Base-by-base conservation (phyloP, 2,329 filamentous ascomycete species). In the Ceratocystis variospora region DNA sequence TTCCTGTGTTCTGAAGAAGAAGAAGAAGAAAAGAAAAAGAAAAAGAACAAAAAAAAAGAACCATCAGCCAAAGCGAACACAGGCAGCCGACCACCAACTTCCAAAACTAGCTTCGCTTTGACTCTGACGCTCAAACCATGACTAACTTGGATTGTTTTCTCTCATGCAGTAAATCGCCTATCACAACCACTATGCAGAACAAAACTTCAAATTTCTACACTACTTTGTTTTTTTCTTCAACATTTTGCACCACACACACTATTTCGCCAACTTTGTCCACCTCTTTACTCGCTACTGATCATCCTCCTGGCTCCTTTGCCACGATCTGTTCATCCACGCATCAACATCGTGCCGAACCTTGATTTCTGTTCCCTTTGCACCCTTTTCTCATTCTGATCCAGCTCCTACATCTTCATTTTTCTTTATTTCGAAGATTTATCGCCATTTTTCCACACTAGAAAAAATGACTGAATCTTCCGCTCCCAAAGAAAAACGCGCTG, bases 401-500 rank as follows among this genome's bases (percentile, higher is more conserved):
- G 37, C 37, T 5, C 37, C 10, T 12, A 15, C 10, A 41, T 41
- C 5, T 50, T 28, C 8, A n/a, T 31, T 48, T 48, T 48, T 28
- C 61, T 53, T 53, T 28, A 44, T 37, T 31, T 19, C 19, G 10
- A 62, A 19, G 7, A n/a, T 33, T 17, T 46, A 61, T 53, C 22
- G 28, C 19, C 33, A 66, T 25, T 15, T 17, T 25, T 59, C 28
- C 5, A 7, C n/a, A 37, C 17, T 17, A 59, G 12, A 37, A 41
- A 41, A 37, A 41, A 41, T 59, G 53, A 31, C 63, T 59, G 48
- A 31, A 50, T 22, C 44, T 50, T 44, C 44, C 19, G 44, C 46
- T 15, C 41, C 61, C 7, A 63, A 63, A 48, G 63, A 66, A 48
- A 72, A 74, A 64, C 73, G 75, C 72, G 77, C 70, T 75, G 79